Evolutionary conservation across 1,284 basidiomycete species (phyloP), one percentile per base, ranked within the genome.

Genomic region (Ustilago hordei): DNA sequence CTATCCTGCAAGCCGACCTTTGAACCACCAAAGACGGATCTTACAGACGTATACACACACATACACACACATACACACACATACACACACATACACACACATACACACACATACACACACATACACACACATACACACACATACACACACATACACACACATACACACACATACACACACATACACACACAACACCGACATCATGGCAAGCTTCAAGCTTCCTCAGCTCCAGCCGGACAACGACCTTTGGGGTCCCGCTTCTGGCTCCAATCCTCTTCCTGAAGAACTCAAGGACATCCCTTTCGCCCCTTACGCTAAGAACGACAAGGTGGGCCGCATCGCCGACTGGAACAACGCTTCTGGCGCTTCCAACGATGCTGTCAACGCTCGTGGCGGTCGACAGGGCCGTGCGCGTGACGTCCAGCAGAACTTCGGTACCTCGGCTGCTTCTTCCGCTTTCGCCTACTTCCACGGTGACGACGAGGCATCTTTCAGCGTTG

Each of bases 401-500:
- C 63, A 73, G 56, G 75, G 75, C 54, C 77, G 77, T 58, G 76
- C 79, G 35, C 70, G 70, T 15, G 80, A 78, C 57, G 80, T 78
- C n/a, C 72, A 77, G 56, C 78, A 79, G 59, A 74, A 69, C 61
- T 81, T 78, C 38, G 81, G 79, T 54, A 74, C 74, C 19, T 63
- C 69, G 12, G 80, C 78, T n/a, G 73, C 76, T 19, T 69, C 73
- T 35, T 95, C 92, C 83, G 94, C 95, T n/a, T 98, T 98, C 86
- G 93, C 95, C 34, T 98, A 98, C 88, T 95, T 96, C 89, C 95
- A 98, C 88, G 95, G 93, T 76, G 96, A 99, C 87, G 96, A 99
- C 86, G 97, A 99, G 88, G 94, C 95, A 34, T 94, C 92, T 67
- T 99, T 99, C 90, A 96, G 94, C 52, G 90, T 99, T 58, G 97